Evolutionary conservation across 2,329 filamentous ascomycete species (phyloP).

Genomic region (Ophiocordyceps camponoti-rufipedis): DNA sequence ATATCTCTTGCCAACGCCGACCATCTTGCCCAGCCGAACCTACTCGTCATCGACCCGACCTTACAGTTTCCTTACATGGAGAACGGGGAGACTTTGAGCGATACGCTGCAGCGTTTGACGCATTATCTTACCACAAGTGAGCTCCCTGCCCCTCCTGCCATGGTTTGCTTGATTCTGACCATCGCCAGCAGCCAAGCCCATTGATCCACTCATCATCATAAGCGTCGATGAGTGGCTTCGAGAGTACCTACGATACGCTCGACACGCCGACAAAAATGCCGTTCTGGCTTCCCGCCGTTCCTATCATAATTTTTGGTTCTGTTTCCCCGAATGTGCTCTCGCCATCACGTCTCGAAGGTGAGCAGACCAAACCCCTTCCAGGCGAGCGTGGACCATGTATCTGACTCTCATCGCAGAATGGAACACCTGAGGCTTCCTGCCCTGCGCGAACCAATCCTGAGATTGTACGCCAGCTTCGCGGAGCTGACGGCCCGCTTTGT

Average conservation of each 20-base stretch:
- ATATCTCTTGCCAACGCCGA: conserved; percentile 14
- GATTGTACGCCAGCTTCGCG: conserved; percentile 24
- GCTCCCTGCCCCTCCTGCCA: conserved; percentile 1
- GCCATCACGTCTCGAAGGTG: conserved; percentile 20
- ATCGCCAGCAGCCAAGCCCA: conserved; percentile 17
- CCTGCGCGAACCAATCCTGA: conserved; percentile 4
- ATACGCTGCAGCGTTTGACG: conserved; percentile 16
- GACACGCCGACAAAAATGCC: conserved; percentile 12
- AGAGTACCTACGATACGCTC: conserved; percentile 24
- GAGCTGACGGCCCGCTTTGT: conserved; percentile 33
- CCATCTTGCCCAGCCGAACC: conserved; percentile 7
- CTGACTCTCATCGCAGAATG: conserved; percentile 1
- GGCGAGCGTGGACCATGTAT: not conserved
- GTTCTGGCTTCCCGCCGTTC: conserved; percentile 24
- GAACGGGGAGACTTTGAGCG: conserved; percentile 10
- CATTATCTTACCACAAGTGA: conserved; percentile 17
- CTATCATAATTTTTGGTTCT: conserved; percentile 31
- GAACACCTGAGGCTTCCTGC: conserved; percentile 1
- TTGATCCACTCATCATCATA: conserved; percentile 25
- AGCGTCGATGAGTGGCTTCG: conserved; percentile 32
- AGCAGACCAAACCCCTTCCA: conserved; percentile 3
- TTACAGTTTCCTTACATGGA: conserved; percentile 26
- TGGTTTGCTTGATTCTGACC: not conserved
- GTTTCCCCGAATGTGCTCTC: conserved; percentile 29
- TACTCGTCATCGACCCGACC: conserved; percentile 20